Percentiles rank a stretch among this genome's conserved stretches.
phyloP scores from a whole-genome alignment of 352 stramenopile species.

The Aphanomyces stellatus region DNA sequence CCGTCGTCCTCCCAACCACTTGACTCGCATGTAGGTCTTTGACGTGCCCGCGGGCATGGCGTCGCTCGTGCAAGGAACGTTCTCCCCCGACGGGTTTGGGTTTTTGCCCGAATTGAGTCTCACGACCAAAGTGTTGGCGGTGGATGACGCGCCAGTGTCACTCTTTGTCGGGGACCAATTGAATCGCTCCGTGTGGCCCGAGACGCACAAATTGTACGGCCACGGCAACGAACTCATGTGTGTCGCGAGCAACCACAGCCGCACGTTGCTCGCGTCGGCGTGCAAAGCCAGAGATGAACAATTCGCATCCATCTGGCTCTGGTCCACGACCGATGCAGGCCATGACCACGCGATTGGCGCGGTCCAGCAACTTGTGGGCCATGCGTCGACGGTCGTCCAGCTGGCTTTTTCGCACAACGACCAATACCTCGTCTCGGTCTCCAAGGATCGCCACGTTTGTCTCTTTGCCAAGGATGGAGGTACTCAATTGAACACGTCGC shows the following conservation, averaged over 20 bases:
- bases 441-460: slow-evolving; percentile 63
- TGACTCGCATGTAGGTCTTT: slow-evolving; percentile 11
- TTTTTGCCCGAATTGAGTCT: slow-evolving; percentile 57
- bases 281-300: slow-evolving; percentile 70
- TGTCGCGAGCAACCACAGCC: slow-evolving; percentile 42
- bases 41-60: slow-evolving; percentile 7
- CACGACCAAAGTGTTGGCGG: slow-evolving; percentile 47
- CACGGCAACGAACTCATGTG: slow-evolving; percentile 74
- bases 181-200: slow-evolving; percentile 66
- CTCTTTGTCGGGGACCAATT: slow-evolving; percentile 52
- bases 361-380: slow-evolving; percentile 35
- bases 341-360: slow-evolving; percentile 40
- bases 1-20: neutral
- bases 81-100: neutral
- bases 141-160: slow-evolving; percentile 3
- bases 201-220: slow-evolving; percentile 67
- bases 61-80: neutral
- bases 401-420: slow-evolving; percentile 63
- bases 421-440: slow-evolving; percentile 51
- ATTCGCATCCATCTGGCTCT: slow-evolving; percentile 54
- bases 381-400: slow-evolving; percentile 74
- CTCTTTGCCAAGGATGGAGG: too few species aligned
- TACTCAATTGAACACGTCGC: too few species aligned
- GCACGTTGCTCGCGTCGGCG: slow-evolving; percentile 47
- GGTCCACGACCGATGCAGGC: slow-evolving; percentile 44